Conservation (phyloP, 306 rosid species). For the Carpinus fangiana region DNA sequence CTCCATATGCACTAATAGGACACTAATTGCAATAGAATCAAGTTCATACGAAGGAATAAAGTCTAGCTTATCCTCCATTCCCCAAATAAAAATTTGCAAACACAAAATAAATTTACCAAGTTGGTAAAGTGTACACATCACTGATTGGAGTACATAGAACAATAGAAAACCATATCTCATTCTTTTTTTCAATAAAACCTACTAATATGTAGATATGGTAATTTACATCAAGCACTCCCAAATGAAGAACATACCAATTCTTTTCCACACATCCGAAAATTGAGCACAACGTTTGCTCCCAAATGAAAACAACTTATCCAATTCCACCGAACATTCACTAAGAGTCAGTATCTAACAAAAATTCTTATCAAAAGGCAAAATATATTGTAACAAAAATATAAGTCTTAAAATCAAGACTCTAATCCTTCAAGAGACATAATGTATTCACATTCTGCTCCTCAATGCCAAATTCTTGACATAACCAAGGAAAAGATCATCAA, state of each 20-base stretch:
- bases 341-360: neutral
- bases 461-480: neutral
- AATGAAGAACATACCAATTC: slow-evolving; percentile 57
- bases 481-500: slow-evolving; percentile 23
- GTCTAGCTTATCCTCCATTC: too few species aligned
- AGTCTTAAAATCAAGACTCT: neutral
- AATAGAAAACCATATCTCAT: neutral
- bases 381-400: neutral
- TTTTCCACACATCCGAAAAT: slow-evolving; percentile 72
- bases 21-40: too few species aligned
- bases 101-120: neutral
- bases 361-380: neutral
- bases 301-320: slow-evolving; percentile 68
- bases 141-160: neutral
- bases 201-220: slow-evolving; percentile 12
- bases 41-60: too few species aligned
- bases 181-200: neutral
- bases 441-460: neutral
- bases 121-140: neutral
- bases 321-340: slow-evolving; percentile 1
- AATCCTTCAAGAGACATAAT: neutral
- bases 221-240: slow-evolving; percentile 4
- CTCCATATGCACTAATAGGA: too few species aligned
- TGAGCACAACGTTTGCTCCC: slow-evolving; percentile 72
- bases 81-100: too few species aligned